Base-by-base conservation (phyloP, 2,329 filamentous ascomycete species). In the Venturia pyrina region DNA sequence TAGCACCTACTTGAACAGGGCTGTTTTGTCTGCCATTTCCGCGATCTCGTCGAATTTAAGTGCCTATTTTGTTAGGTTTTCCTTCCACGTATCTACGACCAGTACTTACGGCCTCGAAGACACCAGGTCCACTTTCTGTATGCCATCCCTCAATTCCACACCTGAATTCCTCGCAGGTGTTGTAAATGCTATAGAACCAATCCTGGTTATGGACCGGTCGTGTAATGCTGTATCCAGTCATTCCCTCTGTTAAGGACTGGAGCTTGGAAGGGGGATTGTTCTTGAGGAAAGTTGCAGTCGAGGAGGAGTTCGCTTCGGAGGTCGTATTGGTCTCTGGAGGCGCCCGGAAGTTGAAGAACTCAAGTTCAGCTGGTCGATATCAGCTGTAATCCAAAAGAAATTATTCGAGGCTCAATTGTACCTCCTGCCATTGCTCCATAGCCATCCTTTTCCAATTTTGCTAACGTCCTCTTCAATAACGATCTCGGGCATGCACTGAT, bases 111-210 rank as follows among this genome's bases (percentile, higher is more conserved):
- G 95, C 95, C 79, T 99, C 95, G 75, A 93, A 98, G 3, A 99
- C 95, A 57, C 93, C 93, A 0, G 93, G 93, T 0, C 93, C 93
- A 70, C 89, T 93, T 78, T 97, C 93, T 10, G 93, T 96, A 79
- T 97, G 93, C 93, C 93, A 97, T 59, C 93, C 91, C 75, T 97
- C 93, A 62, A 97, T 89, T 69, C 89, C 84, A 73, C 91, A 95
- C 50, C 83, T 80, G 78, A 96, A 96, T 67, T 86, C 81, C 69
- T 84, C 82, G 78, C 91, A 96, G 0, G 88, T 85, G 69, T 96
- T 86, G 76, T 91, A 96, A 62, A 96, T 85, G 59, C 89, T 86
- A 75, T 96, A 96, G 78, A 90, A 97, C 79, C 93, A 96, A 53
- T 95, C 90, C 77, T 96, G 87, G 76, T 96, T 96, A 73, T 96